These are phyloP conservation scores for Camellia granthamiana DNA, from an alignment of 148 eudicot genomes.

Conservation along the genomic window DNA sequence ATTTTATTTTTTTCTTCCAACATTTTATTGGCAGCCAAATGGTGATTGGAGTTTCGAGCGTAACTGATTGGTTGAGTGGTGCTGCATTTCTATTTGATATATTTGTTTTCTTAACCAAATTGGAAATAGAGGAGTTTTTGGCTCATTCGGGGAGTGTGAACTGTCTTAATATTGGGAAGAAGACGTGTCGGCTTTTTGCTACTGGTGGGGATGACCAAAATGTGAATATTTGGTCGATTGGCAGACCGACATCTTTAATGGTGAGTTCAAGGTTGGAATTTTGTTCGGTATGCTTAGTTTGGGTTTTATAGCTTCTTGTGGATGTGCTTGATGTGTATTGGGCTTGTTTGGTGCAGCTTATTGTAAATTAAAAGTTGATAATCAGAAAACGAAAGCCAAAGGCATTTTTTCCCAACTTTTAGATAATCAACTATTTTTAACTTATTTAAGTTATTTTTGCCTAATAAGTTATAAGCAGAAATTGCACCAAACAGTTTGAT, in stretches of 20 bases:
- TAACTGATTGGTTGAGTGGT: not conserved
- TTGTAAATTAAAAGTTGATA: no score
- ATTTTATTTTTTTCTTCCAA: not conserved
- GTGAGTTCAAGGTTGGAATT: slow-evolving; percentile 39
- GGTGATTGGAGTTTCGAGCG: not conserved
- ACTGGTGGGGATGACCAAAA: slow-evolving; percentile 96
- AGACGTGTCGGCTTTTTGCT: slow-evolving; percentile 58
- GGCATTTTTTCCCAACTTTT: no score
- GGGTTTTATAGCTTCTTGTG: slow-evolving; percentile 6
- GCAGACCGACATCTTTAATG: slow-evolving; percentile 73
- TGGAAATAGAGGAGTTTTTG: slow-evolving; percentile 82
- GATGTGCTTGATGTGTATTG: not conserved
- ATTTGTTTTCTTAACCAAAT: slow-evolving; percentile 50
- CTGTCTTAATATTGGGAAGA: slow-evolving; percentile 79
- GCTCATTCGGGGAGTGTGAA: slow-evolving; percentile 85
- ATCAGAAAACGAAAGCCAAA: no score
- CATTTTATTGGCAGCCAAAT: slow-evolving; percentile 4
- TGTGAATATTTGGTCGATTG: slow-evolving; percentile 92
- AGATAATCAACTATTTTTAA: no score
- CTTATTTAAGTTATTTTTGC: no score
- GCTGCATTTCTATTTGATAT: not conserved
- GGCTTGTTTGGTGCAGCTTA: not conserved
- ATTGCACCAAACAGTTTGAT: no score
- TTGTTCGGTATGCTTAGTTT: not conserved
- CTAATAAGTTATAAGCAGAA: no score